A percentile compares a stretch with the other conserved stretches of the same genome.
These are phyloP conservation scores for Cyberlindnera euphorbiiphila DNA, from an alignment of 805 yeast species.

Conservation along the genomic window DNA sequence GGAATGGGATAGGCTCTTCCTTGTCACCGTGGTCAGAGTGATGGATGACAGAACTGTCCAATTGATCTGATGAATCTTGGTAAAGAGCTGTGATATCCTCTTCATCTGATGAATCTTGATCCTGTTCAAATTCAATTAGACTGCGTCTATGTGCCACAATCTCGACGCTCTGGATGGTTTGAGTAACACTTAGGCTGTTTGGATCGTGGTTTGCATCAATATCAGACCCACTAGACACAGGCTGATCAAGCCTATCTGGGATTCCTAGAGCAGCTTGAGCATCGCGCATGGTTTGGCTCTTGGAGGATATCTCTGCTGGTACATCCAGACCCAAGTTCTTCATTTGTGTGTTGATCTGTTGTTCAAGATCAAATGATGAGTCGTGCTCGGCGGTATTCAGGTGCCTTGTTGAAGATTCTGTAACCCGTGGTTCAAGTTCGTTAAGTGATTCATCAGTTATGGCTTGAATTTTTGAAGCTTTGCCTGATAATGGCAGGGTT, in stretches of 20 bases:
- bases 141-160: slow-evolving; percentile 32
- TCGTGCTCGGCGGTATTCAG: not conserved
- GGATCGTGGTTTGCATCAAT: too few relatives aligned
- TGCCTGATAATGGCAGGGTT: not conserved
- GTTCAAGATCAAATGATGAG: slow-evolving; percentile 5
- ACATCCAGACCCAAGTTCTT: slow-evolving; percentile 8
- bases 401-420: not conserved
- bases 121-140: slow-evolving; percentile 20
- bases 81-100: slow-evolving; percentile 27
- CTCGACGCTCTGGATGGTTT: slow-evolving; percentile 27
- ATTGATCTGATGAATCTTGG: slow-evolving; percentile 12
- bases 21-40: not conserved
- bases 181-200: slow-evolving; percentile 1
- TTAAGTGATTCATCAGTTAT: not conserved
- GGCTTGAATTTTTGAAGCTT: not conserved
- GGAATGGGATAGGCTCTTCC: slow-evolving; percentile 5
- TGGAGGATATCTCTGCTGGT: not conserved
- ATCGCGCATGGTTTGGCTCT: not conserved
- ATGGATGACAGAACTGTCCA: slow-evolving; percentile 9
- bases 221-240: not conserved
- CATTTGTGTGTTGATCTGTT: slow-evolving; percentile 11
- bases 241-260: slow-evolving; percentile 7
- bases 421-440: slow-evolving; percentile 1
- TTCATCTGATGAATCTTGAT: slow-evolving; percentile 25
- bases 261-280: slow-evolving; percentile 8